These are phyloP conservation scores for Acacia acuminata DNA, from an alignment of 306 rosid genomes.

Conservation along the genomic window DNA sequence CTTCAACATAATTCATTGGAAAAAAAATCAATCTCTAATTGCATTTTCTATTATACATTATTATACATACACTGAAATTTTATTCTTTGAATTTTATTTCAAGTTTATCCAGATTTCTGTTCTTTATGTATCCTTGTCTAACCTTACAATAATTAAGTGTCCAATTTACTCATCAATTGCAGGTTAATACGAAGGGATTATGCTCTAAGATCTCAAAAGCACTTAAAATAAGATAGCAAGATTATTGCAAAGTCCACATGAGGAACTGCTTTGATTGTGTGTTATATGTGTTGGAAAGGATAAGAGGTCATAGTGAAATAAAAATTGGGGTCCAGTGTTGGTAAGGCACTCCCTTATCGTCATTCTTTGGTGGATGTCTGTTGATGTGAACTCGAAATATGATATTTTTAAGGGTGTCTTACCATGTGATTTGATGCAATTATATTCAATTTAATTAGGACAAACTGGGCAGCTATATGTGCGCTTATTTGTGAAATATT, in stretches of 20 bases:
- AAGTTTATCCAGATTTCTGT: not conserved
- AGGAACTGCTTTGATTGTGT: not conserved
- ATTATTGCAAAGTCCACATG: not conserved
- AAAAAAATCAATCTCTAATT: not conserved
- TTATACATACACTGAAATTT: rapidly evolving
- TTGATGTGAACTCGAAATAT: no score
- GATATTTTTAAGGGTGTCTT: no score
- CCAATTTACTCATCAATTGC: not conserved
- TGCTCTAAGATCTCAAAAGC: not conserved
- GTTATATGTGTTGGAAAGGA: no score
- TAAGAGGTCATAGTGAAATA: no score
- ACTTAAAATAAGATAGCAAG: not conserved
- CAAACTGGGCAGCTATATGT: no score
- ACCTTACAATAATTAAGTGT: not conserved
- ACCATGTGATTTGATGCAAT: no score
- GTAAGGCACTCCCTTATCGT: no score
- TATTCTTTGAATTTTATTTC: not conserved
- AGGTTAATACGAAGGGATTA: not conserved
- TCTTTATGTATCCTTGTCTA: not conserved
- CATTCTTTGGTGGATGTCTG: no score
- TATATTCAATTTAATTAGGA: no score
- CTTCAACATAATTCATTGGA: not conserved
- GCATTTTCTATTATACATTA: no score
- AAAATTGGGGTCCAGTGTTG: no score
- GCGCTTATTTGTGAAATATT: no score